Evolutionary conservation across 78 protist species (phyloP).

Genomic region (Dictyostelium purpureum): DNA sequence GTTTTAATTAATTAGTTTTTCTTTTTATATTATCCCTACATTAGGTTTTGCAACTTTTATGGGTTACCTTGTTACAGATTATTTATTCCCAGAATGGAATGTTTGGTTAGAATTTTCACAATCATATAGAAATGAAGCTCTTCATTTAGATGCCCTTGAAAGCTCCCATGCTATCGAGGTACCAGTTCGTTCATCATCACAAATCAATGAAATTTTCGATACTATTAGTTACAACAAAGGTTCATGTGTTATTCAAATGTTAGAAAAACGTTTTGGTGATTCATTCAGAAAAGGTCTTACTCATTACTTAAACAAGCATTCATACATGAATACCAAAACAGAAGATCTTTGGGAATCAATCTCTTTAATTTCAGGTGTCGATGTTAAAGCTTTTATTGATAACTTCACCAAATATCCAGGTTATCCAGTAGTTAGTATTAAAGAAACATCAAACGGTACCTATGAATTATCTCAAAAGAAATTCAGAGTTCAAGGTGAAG

Average conservation of each 20-base stretch:
- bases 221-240: slow-evolving; percentile 89
- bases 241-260: slow-evolving; percentile 90
- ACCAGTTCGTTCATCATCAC: slow-evolving; percentile 68
- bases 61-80: slow-evolving; percentile 76
- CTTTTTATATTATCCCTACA: no score
- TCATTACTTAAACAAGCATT: slow-evolving; percentile 78
- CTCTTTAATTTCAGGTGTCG: slow-evolving; percentile 1
- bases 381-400: slow-evolving; percentile 32
- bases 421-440: slow-evolving; percentile 40
- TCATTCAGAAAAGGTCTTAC: slow-evolving; percentile 88
- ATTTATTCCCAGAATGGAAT: slow-evolving; percentile 92
- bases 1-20: no score
- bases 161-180: slow-evolving; percentile 95
- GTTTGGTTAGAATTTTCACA: slow-evolving; percentile 71
- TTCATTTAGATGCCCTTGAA: slow-evolving; percentile 84
- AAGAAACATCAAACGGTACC: neutral
- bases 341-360: slow-evolving; percentile 94
- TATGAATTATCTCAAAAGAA: slow-evolving; percentile 17
- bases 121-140: slow-evolving; percentile 66
- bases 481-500: neutral
- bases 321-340: slow-evolving; percentile 87
- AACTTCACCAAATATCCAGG: slow-evolving; percentile 31
- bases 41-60: slow-evolving; percentile 92
- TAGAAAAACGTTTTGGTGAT: slow-evolving; percentile 81
- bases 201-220: slow-evolving; percentile 95